Conservation (phyloP, 2,329 filamentous ascomycete species). For the Cercospora zeae-maydis region DNA sequence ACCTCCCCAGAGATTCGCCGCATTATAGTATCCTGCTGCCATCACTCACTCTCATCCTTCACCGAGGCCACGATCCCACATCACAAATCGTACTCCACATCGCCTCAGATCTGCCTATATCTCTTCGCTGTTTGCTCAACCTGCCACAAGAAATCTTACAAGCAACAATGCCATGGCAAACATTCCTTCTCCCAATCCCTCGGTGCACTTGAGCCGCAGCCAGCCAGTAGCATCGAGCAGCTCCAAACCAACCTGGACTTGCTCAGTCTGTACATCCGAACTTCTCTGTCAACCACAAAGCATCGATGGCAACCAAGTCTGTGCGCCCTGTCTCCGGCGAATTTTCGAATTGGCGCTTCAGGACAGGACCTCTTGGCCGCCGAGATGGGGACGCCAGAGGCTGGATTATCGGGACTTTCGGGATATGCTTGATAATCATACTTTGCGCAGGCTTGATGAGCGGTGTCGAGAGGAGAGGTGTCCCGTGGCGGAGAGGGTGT, state of each 20-base stretch:
- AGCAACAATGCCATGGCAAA: not conserved
- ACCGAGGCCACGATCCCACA: not conserved
- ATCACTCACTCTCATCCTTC: not conserved
- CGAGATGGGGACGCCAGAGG: constrained; percentile 13
- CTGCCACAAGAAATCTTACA: not conserved
- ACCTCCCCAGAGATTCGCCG: not conserved
- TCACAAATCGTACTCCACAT: not conserved
- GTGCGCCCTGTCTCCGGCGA: constrained; percentile 15
- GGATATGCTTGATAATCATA: constrained; percentile 12
- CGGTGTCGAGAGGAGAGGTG: constrained; percentile 12
- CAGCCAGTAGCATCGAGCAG: constrained; percentile 7
- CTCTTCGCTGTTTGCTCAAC: not conserved
- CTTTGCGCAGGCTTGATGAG: constrained; percentile 14
- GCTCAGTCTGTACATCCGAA: constrained; percentile 5
- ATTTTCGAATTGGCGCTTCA: constrained; percentile 20
- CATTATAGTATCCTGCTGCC: not conserved
- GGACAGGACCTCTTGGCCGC: constrained; percentile 19
- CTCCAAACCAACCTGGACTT: not conserved
- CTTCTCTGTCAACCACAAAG: not conserved
- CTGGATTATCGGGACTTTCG: constrained; percentile 19
- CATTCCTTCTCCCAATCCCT: not conserved
- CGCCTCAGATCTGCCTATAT: not conserved
- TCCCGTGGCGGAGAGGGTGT: constrained; percentile 18
- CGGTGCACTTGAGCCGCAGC: not conserved
- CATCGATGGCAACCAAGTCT: constrained; percentile 4